phyloP scores from a whole-genome alignment of 108 stramenopile genomes.

The Conticribra guillardii region DNA sequence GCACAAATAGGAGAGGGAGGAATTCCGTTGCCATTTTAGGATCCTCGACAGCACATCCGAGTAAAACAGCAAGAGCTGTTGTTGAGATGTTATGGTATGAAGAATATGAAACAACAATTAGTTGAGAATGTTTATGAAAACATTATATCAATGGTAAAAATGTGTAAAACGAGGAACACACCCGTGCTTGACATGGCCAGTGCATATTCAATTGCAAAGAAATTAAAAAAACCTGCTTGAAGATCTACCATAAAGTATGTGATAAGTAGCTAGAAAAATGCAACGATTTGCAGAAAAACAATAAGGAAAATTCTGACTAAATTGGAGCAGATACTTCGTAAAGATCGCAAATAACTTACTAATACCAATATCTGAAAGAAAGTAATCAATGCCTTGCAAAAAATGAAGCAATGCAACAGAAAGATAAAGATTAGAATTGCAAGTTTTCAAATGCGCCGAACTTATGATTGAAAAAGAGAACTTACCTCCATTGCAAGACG shows the following conservation, averaged over 20 bases:
- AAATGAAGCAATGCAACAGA: background rate
- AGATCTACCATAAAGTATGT: slow-evolving; percentile 69
- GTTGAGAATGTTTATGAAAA: too few relatives aligned
- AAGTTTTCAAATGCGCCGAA: too few relatives aligned
- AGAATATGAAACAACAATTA: too few relatives aligned
- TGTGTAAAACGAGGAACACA: too few relatives aligned
- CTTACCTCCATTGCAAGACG: slow-evolving; percentile 58
- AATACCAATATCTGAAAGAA: slow-evolving; percentile 56
- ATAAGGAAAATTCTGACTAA: slow-evolving; percentile 6
- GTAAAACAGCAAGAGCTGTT: slow-evolving; percentile 60
- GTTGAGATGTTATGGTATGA: background rate
- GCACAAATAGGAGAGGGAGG: slow-evolving; percentile 78
- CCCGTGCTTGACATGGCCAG: slow-evolving; percentile 68
- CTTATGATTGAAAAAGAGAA: too few relatives aligned
- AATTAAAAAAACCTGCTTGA: slow-evolving; percentile 53
- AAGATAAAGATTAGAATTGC: background rate
- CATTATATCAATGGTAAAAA: too few relatives aligned
- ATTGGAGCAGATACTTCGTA: background rate
- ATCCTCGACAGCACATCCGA: slow-evolving; percentile 74
- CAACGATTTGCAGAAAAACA: slow-evolving; percentile 44
- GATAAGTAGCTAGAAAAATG: slow-evolving; percentile 52
- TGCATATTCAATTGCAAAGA: slow-evolving; percentile 51
- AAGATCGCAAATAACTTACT: slow-evolving; percentile 10
- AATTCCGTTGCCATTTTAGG: slow-evolving; percentile 70
- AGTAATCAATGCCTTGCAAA: slow-evolving; percentile 43